Conservation (phyloP, 2,329 filamentous ascomycete genomes). For the Epichloe sp. region DNA sequence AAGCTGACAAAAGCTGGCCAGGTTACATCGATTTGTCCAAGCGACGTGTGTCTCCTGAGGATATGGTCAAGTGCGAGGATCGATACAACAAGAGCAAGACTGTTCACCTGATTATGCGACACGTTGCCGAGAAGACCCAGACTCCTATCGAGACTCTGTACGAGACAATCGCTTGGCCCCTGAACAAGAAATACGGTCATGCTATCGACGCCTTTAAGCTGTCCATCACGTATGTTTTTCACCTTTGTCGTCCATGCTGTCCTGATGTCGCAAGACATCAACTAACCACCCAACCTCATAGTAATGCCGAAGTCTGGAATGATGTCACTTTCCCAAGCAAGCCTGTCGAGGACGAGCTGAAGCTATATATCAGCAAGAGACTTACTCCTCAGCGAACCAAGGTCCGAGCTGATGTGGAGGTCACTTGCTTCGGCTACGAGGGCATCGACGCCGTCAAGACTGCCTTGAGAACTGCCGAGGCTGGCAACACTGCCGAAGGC, state of each 20-base stretch:
- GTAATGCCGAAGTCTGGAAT: slow-evolving; percentile 91
- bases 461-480: slow-evolving; percentile 81
- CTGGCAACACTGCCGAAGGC: slow-evolving; percentile 61
- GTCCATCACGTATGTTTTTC: slow-evolving; percentile 68
- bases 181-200: slow-evolving; percentile 96
- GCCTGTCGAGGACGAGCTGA: slow-evolving; percentile 75
- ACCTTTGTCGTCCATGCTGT: neutral
- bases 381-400: slow-evolving; percentile 98
- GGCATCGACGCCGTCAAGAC: slow-evolving; percentile 97
- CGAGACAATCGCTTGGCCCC: slow-evolving; percentile 87
- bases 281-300: slow-evolving; percentile 19
- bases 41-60: slow-evolving; percentile 91
- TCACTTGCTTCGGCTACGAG: slow-evolving; percentile 90
- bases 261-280: neutral
- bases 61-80: slow-evolving; percentile 97
- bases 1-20: slow-evolving; percentile 17
- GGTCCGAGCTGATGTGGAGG: slow-evolving; percentile 93
- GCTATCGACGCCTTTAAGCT: slow-evolving; percentile 98
- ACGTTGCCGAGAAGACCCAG: slow-evolving; percentile 93
- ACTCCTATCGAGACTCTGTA: slow-evolving; percentile 92
- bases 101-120: slow-evolving; percentile 97
- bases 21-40: slow-evolving; percentile 97
- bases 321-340: slow-evolving; percentile 82
- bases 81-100: slow-evolving; percentile 99
- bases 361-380: slow-evolving; percentile 92